Percentiles rank a stretch among this genome's conserved stretches.
These are phyloP conservation scores for Lophiostoma macrostomum DNA, from an alignment of 495 filamentous ascomycete species.

Conservation along the genomic window DNA sequence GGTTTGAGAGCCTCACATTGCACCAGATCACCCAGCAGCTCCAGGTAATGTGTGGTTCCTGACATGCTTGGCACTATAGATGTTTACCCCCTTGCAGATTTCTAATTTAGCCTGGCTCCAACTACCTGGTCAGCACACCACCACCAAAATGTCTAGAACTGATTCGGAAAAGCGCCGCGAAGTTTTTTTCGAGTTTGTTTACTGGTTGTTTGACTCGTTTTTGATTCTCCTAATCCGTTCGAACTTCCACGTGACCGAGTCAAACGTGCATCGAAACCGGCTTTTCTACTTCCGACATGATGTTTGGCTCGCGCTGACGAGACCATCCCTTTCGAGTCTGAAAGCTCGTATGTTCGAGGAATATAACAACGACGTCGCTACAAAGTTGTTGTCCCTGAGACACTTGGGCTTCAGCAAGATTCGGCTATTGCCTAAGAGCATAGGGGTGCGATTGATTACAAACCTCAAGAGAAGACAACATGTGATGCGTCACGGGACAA, in stretches of 20 bases:
- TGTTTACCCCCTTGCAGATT: constrained; percentile 29
- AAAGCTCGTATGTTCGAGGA: constrained; percentile 79
- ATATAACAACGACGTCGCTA: constrained; percentile 57
- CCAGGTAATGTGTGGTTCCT: constrained; percentile 55
- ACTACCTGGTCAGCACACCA: constrained; percentile 43
- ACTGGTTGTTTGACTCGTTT: constrained; percentile 89
- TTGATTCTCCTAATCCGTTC: constrained; percentile 81
- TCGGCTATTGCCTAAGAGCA: constrained; percentile 73
- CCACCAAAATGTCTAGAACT: constrained; percentile 60
- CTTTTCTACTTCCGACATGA: constrained; percentile 96
- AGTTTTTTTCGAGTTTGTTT: constrained; percentile 79
- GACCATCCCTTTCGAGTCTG: constrained; percentile 66
- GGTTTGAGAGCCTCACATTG: constrained; percentile 76
- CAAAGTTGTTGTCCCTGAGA: constrained; percentile 57
- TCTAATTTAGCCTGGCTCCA: constrained; percentile 66
- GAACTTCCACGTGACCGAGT: constrained; percentile 95
- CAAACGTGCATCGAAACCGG: constrained; percentile 70
- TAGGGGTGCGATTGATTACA: constrained; percentile 74
- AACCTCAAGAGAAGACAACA: constrained; percentile 69
- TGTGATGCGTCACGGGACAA: constrained; percentile 50
- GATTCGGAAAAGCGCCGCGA: constrained; percentile 76
- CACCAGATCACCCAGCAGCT: constrained; percentile 74
- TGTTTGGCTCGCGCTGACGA: constrained; percentile 73
- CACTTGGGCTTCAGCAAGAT: constrained; percentile 73
- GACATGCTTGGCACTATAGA: constrained; percentile 15